phyloP scores from a whole-genome alignment of 352 stramenopile species.

The Blastocystis sp. region DNA sequence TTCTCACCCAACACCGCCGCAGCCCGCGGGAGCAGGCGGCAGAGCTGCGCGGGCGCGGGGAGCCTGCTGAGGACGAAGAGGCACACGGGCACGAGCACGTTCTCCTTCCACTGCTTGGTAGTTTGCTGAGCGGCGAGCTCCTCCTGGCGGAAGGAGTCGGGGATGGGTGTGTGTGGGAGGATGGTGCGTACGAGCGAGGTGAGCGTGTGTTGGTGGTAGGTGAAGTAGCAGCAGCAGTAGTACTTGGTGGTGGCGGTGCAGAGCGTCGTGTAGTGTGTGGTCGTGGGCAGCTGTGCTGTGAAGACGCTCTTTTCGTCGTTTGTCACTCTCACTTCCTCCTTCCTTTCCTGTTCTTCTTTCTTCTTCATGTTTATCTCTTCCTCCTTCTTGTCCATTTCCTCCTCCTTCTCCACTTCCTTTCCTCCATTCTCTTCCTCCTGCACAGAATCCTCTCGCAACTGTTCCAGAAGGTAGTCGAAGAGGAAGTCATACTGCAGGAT shows the following conservation, averaged over 20 bases:
- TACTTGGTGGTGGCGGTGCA: conserved; percentile 24
- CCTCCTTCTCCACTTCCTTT: too few species aligned
- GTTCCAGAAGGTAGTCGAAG: background rate
- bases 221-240: conserved; percentile 23
- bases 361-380: too few species aligned
- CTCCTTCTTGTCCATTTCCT: too few species aligned
- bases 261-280: conserved; percentile 28
- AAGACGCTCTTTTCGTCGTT: background rate
- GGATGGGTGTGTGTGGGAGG: background rate
- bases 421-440: background rate
- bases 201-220: background rate
- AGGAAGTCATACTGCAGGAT: background rate
- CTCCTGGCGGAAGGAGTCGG: background rate
- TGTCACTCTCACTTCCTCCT: too few species aligned
- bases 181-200: background rate
- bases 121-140: background rate
- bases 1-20: background rate
- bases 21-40: background rate
- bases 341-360: too few species aligned
- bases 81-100: background rate
- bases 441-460: background rate
- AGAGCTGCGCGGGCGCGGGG: background rate
- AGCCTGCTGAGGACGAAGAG: background rate
- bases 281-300: background rate
- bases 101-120: conserved; percentile 2